Percentiles rank a stretch among this genome's conserved stretches.
These are phyloP conservation scores for Prinsepia uniflora DNA, from an alignment of 306 rosid genomes.

Conservation along the genomic window DNA sequence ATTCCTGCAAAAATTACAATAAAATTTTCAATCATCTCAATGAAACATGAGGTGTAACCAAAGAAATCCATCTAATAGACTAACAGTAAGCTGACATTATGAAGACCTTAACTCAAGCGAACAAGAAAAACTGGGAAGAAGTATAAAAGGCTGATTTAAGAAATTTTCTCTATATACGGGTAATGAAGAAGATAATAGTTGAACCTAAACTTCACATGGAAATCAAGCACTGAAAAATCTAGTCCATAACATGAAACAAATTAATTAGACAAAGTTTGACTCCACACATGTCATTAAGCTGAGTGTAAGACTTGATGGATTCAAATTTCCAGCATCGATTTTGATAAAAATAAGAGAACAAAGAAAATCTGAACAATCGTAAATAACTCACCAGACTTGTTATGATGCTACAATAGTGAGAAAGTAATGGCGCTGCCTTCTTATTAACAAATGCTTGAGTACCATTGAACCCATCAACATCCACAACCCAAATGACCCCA, in stretches of 20 bases:
- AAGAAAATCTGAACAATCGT: neutral
- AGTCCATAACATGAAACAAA: neutral
- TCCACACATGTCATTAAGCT: neutral
- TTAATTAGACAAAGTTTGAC: neutral
- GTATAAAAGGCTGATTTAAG: neutral
- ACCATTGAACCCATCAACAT: slow-evolving; percentile 39
- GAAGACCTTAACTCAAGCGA: no score
- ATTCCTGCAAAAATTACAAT: slow-evolving; percentile 47
- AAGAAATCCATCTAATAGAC: no score
- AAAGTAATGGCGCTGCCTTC: slow-evolving; percentile 59
- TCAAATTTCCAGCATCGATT: no score
- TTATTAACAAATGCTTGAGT: slow-evolving; percentile 32
- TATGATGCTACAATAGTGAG: slow-evolving; percentile 95
- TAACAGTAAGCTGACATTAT: no score
- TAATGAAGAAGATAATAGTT: neutral
- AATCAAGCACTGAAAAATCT: neutral
- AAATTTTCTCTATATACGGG: neutral
- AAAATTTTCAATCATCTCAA: slow-evolving; percentile 10
- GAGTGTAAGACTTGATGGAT: neutral
- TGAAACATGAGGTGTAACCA: neutral
- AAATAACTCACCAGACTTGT: slow-evolving; percentile 68
- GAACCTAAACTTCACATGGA: neutral
- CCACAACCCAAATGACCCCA: slow-evolving; percentile 85
- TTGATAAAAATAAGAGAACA: neutral
- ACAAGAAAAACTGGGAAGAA: neutral